phyloP scores from a whole-genome alignment of 2,329 filamentous ascomycete genomes.

The Penicillium sp. region DNA sequence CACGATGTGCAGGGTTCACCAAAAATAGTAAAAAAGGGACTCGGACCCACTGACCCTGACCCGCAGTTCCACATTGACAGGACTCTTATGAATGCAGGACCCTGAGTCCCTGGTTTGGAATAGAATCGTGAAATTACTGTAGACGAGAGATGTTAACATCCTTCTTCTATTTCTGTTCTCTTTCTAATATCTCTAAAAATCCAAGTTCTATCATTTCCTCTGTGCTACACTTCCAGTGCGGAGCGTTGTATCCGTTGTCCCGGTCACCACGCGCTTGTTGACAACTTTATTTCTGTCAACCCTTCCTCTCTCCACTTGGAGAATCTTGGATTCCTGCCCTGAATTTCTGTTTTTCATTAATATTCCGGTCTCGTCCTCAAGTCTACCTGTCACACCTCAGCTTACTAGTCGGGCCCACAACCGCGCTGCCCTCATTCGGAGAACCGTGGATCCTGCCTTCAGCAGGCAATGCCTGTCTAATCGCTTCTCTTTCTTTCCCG shows the following conservation, averaged over 20 bases:
- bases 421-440: not conserved
- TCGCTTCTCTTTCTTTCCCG: not conserved
- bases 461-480: not conserved
- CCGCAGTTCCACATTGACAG: slow-evolving; percentile 6
- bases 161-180: too few relatives aligned
- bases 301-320: not conserved
- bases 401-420: not conserved
- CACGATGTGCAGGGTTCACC: not conserved
- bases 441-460: not conserved
- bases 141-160: too few relatives aligned
- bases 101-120: not conserved
- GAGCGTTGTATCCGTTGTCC: not conserved
- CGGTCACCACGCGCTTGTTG: slow-evolving; percentile 4
- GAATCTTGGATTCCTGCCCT: not conserved
- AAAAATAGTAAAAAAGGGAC: slow-evolving; percentile 7
- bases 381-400: not conserved
- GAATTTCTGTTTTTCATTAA: not conserved
- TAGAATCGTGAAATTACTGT: not conserved
- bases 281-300: slow-evolving; percentile 1
- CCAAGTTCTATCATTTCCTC: not conserved
- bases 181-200: not conserved
- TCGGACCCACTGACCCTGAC: not conserved
- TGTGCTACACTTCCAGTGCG: too few relatives aligned
- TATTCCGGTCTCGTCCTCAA: not conserved
- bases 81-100: slow-evolving; percentile 6